phyloP scores from a whole-genome alignment of 805 yeast genomes.

The Zygosaccharomyces bailii region DNA sequence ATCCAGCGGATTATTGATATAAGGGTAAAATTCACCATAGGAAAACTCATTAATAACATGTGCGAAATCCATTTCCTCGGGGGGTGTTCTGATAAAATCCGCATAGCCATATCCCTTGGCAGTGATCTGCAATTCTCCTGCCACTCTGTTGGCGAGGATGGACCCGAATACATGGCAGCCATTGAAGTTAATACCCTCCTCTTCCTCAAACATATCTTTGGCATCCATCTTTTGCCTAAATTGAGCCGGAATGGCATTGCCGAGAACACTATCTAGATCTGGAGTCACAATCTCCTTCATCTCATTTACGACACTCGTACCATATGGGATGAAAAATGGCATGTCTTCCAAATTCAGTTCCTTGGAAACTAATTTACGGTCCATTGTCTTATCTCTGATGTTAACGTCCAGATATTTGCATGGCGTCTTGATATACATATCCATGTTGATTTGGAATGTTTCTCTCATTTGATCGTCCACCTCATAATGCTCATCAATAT shows the following conservation, averaged over 20 bases:
- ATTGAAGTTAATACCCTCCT: conserved; percentile 23
- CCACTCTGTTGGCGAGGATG: conserved; percentile 78
- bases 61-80: conserved; percentile 65
- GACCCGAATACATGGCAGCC: conserved; percentile 87
- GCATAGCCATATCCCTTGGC: conserved; percentile 67
- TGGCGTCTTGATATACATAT: conserved; percentile 77
- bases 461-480: conserved; percentile 63
- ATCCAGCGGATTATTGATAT: conserved; percentile 84
- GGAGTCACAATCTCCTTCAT: conserved; percentile 51
- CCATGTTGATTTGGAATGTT: conserved; percentile 68
- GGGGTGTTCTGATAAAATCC: conserved; percentile 41
- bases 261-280: conserved; percentile 62
- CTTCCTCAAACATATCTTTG: conserved; percentile 34
- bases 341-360: conserved; percentile 67
- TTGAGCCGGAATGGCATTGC: conserved; percentile 63
- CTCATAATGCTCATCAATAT: conserved; percentile 67
- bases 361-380: conserved; percentile 74
- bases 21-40: conserved; percentile 87
- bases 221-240: conserved; percentile 45
- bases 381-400: conserved; percentile 74
- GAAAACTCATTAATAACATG: conserved; percentile 86
- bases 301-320: conserved; percentile 43
- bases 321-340: conserved; percentile 50
- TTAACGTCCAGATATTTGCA: conserved; percentile 73
- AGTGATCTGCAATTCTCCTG: conserved; percentile 81